phyloP scores from a whole-genome alignment of 345 rosid genomes.

The Anastatica hierochuntica region DNA sequence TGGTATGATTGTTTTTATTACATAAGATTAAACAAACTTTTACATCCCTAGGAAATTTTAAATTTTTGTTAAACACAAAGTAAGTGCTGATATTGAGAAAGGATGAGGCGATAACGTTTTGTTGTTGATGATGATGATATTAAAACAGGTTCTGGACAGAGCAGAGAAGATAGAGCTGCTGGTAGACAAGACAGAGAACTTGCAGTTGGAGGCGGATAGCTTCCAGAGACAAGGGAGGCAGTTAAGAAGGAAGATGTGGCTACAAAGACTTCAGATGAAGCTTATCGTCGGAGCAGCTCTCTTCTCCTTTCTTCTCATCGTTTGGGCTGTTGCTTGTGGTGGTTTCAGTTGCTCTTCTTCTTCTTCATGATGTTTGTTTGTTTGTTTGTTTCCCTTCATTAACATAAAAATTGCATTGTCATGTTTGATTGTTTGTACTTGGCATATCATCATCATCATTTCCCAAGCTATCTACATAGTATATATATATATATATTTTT shows the following conservation, averaged over 20 bases:
- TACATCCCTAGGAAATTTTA: no score
- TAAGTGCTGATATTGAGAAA: no score
- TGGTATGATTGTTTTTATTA: no score
- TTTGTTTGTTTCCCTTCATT: neutral
- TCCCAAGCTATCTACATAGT: no score
- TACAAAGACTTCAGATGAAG: slow-evolving; percentile 80
- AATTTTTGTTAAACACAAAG: no score
- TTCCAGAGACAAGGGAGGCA: slow-evolving; percentile 97
- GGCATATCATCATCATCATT: no score
- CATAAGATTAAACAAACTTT: no score
- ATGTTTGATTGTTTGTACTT: no score
- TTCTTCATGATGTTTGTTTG: neutral
- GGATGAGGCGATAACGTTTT: no score
- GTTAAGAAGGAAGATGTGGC: slow-evolving; percentile 92
- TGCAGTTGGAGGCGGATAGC: slow-evolving; percentile 95
- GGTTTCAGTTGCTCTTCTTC: slow-evolving; percentile 59
- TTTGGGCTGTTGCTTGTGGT: slow-evolving; percentile 63
- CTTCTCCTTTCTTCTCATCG: slow-evolving; percentile 41
- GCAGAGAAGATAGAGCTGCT: slow-evolving; percentile 93
- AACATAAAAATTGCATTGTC: no score
- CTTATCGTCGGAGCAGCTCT: slow-evolving; percentile 66
- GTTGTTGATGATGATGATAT: neutral
- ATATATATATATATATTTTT: no score
- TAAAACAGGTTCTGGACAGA: slow-evolving; percentile 86
- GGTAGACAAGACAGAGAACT: slow-evolving; percentile 81